Evolutionary conservation across 192 early-diverging fungal species (phyloP), one percentile per base, ranked within the genome.

Genomic region (Anaeromyces robustus): DNA sequence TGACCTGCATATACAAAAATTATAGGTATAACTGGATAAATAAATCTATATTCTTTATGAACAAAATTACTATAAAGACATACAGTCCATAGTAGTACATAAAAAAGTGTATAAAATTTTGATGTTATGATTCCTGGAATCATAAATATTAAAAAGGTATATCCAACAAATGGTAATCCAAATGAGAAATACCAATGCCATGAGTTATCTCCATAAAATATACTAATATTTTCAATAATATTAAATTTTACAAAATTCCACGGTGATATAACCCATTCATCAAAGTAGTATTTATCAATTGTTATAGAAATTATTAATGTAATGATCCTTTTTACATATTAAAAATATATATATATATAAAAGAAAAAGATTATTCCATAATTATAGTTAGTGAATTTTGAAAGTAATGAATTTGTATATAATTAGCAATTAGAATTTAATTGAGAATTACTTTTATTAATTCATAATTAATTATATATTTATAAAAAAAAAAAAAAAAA

Each of bases 11-110:
- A 79, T 78, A 93, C 77, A 81, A 87, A 32, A 82, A 88, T 9
- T 83, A 93, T 84, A 59, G 97, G 93, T 32, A 99, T 84, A 18
- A 97, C 85, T 7, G 95, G 95, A 77, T 92, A 93, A n/a, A 99
- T 84, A 84, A 99, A 99, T 12, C 97, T 91, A 84, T 95, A 96
- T 85, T 99, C 97, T 88, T 97, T 99, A 81, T 99, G 97, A 16
- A 89, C 82, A 2, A 96, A 84, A 30, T 94, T 78, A 77, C 93
- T 95, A 82, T 95, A 95, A n/a, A 93, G 83, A 6, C 84, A 68
- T 28, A 90, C 77, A 6, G 91, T 88, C 81, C 87, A 88, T 13
- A 85, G 31, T 17, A 87, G 83, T 12, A 94, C 84, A 17, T 83
- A 30, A 0, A 86, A 82, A 17, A 80, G 11, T 68, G n/a, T 68